Base-by-base conservation (phyloP, 352 stramenopile genomes). In the Saprolegnia diclina region DNA sequence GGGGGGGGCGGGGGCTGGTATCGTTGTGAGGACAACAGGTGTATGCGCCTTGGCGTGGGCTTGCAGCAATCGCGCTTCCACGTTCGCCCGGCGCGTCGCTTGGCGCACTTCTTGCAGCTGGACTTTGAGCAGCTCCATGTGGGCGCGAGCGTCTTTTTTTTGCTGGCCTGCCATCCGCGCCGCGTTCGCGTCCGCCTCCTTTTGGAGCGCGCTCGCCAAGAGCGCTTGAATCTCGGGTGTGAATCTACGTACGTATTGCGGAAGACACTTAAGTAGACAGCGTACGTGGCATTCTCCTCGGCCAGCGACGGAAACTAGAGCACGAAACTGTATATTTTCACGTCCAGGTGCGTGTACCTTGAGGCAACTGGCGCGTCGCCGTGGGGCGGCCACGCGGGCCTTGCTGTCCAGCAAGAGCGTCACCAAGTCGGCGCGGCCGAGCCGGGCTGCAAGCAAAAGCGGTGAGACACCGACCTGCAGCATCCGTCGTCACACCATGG, bases 301-400 rank as follows among this genome's bases (percentile, higher is more conserved):
- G 63, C 63, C 7, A 69, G 24, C 6, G 63, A 45, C 1, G 63
- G 53, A 69, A 69, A 69, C 63, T 69, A 62, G 2, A 32, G 5
- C 13, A 22, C 35, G n/a, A 24, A 13, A 48, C 2, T 40, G n/a
- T 5, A 6, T 35, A 1, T 19, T 45, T 18, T 7, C 14, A 67
- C n/a, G 48, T 5, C 18, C 11, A 38, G 5, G 37, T 21, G 3
- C 26, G 16, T 7, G 6, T 10, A 57, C 9, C 62, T 68, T 57
- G 45, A 68, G 19, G 50, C 42, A 68, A 29, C 63, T 69, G 19
- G 22, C 38, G 11, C 42, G 45, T 5, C 63, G 63, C 14, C 4
- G 22, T 0, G 45, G 63, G 5, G 63, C 45, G 32, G 46, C 19
- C 37, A 69, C 46, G 18, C 38, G 42, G 6, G 63, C 63, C 19